phyloP scores from a whole-genome alignment of 768 basidiomycete species.

The Lactarius trivialis region DNA sequence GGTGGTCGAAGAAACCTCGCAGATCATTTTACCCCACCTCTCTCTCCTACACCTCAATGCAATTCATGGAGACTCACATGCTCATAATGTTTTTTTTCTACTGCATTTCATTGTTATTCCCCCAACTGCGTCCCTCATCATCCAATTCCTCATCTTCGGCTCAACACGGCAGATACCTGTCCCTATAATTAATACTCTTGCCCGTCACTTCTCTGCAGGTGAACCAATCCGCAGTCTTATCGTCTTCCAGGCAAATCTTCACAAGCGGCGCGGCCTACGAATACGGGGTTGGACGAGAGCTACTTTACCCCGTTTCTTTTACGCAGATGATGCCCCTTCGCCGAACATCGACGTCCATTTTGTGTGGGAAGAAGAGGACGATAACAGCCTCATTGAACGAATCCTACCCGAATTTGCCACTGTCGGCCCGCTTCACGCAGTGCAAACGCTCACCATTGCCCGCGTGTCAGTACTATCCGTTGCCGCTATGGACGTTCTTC shows the following conservation, averaged over 20 bases:
- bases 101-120: conserved; percentile 16
- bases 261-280: conserved; percentile 16
- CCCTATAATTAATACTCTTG: conserved; percentile 12
- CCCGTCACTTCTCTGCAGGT: conserved; percentile 13
- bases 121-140: conserved; percentile 5
- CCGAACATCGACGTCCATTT: conserved; percentile 20
- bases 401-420: conserved; percentile 14
- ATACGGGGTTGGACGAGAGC: conserved; percentile 14
- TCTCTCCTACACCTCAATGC: conserved; percentile 15
- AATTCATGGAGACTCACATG: conserved; percentile 14
- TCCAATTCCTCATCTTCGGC: conserved; percentile 18
- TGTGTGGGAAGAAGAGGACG: conserved; percentile 18
- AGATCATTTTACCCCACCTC: conserved; percentile 13
- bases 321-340: conserved; percentile 6
- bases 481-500: conserved; percentile 7
- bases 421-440: conserved; percentile 14
- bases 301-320: conserved; percentile 15
- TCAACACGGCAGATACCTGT: conserved; percentile 17
- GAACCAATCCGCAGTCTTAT: conserved; percentile 18
- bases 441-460: conserved; percentile 20
- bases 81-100: conserved; percentile 16
- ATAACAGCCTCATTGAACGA: conserved; percentile 12
- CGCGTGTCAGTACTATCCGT: conserved; percentile 16
- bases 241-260: conserved; percentile 4
- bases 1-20: conserved; percentile 2